phyloP scores from a whole-genome alignment of 2,329 filamentous ascomycete genomes.

The Paraphaeosphaeria minitans region DNA sequence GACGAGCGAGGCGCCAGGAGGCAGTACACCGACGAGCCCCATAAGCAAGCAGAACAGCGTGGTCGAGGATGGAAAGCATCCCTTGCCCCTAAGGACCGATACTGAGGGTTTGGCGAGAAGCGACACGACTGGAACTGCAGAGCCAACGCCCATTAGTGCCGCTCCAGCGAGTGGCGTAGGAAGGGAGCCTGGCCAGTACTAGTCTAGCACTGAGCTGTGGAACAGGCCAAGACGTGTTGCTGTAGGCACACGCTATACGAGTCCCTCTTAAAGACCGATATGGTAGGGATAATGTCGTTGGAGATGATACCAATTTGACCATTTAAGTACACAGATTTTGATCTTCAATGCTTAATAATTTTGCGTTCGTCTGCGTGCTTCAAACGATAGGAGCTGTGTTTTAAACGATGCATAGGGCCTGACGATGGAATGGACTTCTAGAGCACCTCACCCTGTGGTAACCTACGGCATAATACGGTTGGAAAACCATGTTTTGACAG shows the following conservation, averaged over 20 bases:
- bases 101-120: slow-evolving; percentile 39
- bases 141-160: slow-evolving; percentile 17
- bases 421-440: too few relatives aligned
- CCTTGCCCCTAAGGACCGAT: slow-evolving; percentile 42
- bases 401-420: too few relatives aligned
- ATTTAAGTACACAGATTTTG: background rate
- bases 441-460: too few relatives aligned
- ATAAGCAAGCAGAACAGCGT: slow-evolving; percentile 30
- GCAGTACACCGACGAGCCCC: slow-evolving; percentile 44
- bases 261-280: background rate
- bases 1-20: slow-evolving; percentile 48
- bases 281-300: background rate
- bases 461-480: too few relatives aligned
- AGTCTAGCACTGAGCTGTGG: slow-evolving; percentile 15
- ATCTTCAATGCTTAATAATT: background rate
- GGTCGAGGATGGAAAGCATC: slow-evolving; percentile 18
- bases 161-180: slow-evolving; percentile 31
- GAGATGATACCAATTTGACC: slow-evolving; percentile 7
- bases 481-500: too few relatives aligned
- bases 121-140: slow-evolving; percentile 8
- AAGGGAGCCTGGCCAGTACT: slow-evolving; percentile 41
- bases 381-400: too few relatives aligned
- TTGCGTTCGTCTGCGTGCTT: background rate
- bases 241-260: background rate
- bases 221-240: too few relatives aligned